phyloP scores from a whole-genome alignment of 2,329 filamentous ascomycete species.

The Alternaria viburni region DNA sequence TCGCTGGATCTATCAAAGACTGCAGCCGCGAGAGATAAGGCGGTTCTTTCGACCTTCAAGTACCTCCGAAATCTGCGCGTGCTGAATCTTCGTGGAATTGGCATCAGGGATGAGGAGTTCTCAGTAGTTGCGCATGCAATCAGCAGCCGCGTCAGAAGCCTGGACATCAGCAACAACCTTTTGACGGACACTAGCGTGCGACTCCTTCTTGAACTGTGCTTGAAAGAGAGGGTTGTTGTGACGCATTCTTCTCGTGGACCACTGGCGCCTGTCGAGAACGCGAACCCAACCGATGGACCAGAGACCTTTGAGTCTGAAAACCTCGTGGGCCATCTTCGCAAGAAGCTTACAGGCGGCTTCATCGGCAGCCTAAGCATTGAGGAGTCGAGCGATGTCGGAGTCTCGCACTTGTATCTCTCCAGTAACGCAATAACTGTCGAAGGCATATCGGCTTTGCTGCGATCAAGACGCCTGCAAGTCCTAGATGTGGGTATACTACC shows the following conservation, averaged over 20 bases:
- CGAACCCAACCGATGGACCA: constrained; percentile 45
- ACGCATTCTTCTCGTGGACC: constrained; percentile 17
- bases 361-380: constrained; percentile 63
- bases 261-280: constrained; percentile 30
- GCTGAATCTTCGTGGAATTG: constrained; percentile 62
- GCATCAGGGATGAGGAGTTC: constrained; percentile 61
- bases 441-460: constrained; percentile 60
- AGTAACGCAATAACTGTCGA: constrained; percentile 63
- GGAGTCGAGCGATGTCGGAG: constrained; percentile 59
- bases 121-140: constrained; percentile 60
- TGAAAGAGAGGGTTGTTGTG: constrained; percentile 41
- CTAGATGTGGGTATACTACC: constrained; percentile 62
- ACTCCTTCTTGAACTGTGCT: constrained; percentile 59
- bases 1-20: constrained; percentile 66
- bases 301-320: constrained; percentile 49
- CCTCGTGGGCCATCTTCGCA: constrained; percentile 60
- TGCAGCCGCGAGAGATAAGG: constrained; percentile 55
- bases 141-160: constrained; percentile 58
- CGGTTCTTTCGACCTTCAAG: constrained; percentile 56
- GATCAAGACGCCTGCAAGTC: constrained; percentile 59
- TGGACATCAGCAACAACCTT: constrained; percentile 64
- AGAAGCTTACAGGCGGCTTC: constrained; percentile 48
- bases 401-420: constrained; percentile 66
- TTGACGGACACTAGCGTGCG: constrained; percentile 63
- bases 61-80: constrained; percentile 60